Base-by-base conservation (phyloP, 176 grass and related monocot species). In the Cenchrus purpureus region DNA sequence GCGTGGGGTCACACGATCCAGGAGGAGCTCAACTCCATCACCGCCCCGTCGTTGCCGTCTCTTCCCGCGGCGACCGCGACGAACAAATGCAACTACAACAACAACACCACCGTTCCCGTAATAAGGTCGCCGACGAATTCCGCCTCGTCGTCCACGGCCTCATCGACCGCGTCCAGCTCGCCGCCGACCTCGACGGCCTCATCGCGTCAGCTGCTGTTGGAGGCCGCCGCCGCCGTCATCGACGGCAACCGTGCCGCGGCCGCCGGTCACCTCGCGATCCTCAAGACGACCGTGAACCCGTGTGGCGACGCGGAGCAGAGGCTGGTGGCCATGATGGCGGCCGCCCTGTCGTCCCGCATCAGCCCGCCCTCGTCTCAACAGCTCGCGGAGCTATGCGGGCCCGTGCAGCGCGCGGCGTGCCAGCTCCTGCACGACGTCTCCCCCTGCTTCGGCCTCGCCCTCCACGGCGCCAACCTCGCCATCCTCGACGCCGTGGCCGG, bases 281-380 rank as follows among this genome's bases (percentile, higher is more conserved):
- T 97, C 11, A 85, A 86, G 74, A 34, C 31, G 2, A 16, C 48
- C 7, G 84, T 44, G 3, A 91, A 91, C 84, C 58, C 67, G 11
- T 81, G 68, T 2, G 94, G 94, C 45, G 82, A 93, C 70, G 67
- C 89, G 5, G 91, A 91, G 62, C 94, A 97, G 74, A 92, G 91
- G 74, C 94, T 97, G 28, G 86, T 86, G 40, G 79, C 88, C 79
- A 88, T 97, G 89, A 97, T 97, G 91, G 74, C 83, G 5, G 14
- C 22, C 57, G 85, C 85, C 0, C 87, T 97, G 37, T 68, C 82
- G 3, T 70, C 79, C 51, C 91, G 94, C 67, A 28, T 91, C 65
- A 76, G 57, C 19, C 49, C 74, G 9, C 31, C 58, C 46, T 32
- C 65, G 44, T 12, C 79, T 83, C 69, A 46, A 12, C 76, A 78